Base-by-base conservation (phyloP, 2,329 filamentous ascomycete species). In the Cryphonectria nitschkei region DNA sequence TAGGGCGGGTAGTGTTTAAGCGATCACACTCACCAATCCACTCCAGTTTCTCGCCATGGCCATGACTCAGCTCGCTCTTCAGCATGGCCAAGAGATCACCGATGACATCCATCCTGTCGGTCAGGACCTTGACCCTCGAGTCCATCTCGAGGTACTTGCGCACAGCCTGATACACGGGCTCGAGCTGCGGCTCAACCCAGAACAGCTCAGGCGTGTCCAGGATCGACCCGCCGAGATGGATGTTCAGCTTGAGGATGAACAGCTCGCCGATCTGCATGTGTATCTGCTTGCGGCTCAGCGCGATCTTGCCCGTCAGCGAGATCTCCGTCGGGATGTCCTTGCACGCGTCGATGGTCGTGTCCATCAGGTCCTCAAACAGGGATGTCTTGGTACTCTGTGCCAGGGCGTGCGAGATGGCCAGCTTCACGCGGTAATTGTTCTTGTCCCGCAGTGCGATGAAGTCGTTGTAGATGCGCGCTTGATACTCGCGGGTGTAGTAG, bases 211-310 rank as follows among this genome's bases (percentile, higher is more conserved):
- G 96, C 13, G 95, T 97, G 80, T 99, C 96, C 54, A 99, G 90
- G 7, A 99, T 95, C 41, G 93, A 97, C 46, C 96, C 96, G 80
- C 98, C 97, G 66, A 99, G 87, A 82, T 99, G 97, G 78, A 99
- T 98, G 80, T 96, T 98, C 83, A 99, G 98, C 72, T 96, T 90
- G 43, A 99, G 85, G 78, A 99, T 98, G 81, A 99, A 99, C 68
- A 99, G 89, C 83, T 99, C 95, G 79, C 96, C 96, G 73, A 99
- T 98, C 82, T 98, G 95, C 95, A 98, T 98, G 85, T 98, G 98
- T 85, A 99, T 98, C 80, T 98, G 90, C 71, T 90, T 90, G 60
- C 95, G 90, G 71, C 91, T 94, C 71, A 99, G 89, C 69, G 93
- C 91, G 78, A 99, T 96, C 78, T 95, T 96, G 74, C 96, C 96